Base-by-base conservation (phyloP, 2,329 filamentous ascomycete species). In the Alternaria arbusti region DNA sequence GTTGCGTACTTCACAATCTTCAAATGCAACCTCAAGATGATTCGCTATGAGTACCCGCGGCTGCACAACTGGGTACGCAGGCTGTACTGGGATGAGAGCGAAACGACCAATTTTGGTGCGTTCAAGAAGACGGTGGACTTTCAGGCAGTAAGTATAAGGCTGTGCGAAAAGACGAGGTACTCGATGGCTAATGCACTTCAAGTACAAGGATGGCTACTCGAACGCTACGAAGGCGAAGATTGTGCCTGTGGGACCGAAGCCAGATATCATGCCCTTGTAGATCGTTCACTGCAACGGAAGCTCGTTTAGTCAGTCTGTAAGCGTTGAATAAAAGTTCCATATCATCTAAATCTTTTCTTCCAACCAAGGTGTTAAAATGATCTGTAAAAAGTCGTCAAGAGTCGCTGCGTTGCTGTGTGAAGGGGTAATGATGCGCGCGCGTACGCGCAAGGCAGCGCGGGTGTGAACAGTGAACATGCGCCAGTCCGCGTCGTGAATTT, bases 1-100 rank as follows among this genome's bases (percentile, higher is more conserved):
- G 70, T 79, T 3, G 82, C 83, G 23, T 84, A 84, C 63, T 82
- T 82, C 6, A 83, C 83, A 70, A 80, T 89, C 71, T 89, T 89
- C 81, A 89, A 89, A 79, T 94, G 91, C 83, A 96, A 96, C 82
- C 82, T 96, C 66, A 86, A 89, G 30, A 92, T 96, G 81, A 93
- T 96, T 74, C 86, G 93, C 54, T 90, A 88, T 15, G 93, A 93
- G 3, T 97, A 95, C 78, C 93, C 94, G 36, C 84, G 85, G 54
- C 82, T 96, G 64, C 91, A 97, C 82, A 83, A 81, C 61, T 97
- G 93, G 93, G 80, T 96, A 82, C 86, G 91, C 61, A 86, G 88
- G 74, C 82, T 96, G 70, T 97, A 97, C 83, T 97, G 94, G 94
- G 90, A 90, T 44, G 70, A 75, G 59, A 66, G 70, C 26, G 70